phyloP scores from a whole-genome alignment of 352 stramenopile genomes.

The Globisporangium solare region DNA sequence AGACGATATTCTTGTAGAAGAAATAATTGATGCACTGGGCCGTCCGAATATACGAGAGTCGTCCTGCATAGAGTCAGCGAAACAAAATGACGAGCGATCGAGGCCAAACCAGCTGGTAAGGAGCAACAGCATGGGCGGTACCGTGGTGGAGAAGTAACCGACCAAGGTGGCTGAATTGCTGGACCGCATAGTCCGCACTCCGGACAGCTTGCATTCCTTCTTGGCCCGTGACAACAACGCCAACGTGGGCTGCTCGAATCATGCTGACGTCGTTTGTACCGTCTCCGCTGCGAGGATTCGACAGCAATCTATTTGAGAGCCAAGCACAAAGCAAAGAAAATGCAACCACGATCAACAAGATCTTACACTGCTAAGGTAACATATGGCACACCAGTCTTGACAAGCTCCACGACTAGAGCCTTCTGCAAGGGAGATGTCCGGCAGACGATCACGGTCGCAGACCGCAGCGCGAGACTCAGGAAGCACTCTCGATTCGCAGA shows the following conservation, averaged over 20 bases:
- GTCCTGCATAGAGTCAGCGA: slow-evolving; percentile 38
- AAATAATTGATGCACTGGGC: slow-evolving; percentile 96
- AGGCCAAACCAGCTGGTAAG: background rate
- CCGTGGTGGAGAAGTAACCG: slow-evolving; percentile 72
- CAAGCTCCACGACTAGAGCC: slow-evolving; percentile 91
- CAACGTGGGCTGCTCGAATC: slow-evolving; percentile 98
- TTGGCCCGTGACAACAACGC: slow-evolving; percentile 96
- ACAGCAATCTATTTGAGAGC: background rate
- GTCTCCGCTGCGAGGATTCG: slow-evolving; percentile 83
- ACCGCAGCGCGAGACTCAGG: slow-evolving; percentile 60
- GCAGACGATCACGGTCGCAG: slow-evolving; percentile 84
- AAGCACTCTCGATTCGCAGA: slow-evolving; percentile 60
- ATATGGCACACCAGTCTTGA: slow-evolving; percentile 74
- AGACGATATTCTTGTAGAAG: slow-evolving; percentile 99
- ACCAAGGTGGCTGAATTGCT: slow-evolving; percentile 79
- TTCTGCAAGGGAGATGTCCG: slow-evolving; percentile 89
- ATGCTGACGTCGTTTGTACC: slow-evolving; percentile 99
- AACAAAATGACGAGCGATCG: background rate
- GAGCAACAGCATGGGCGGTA: slow-evolving; percentile 5
- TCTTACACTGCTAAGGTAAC: slow-evolving; percentile 92
- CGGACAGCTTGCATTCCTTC: slow-evolving; percentile 91
- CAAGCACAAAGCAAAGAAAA: background rate
- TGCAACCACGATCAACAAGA: background rate
- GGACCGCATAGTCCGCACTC: slow-evolving; percentile 76
- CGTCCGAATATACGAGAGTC: slow-evolving; percentile 96